Percentiles rank a stretch among this genome's conserved stretches.
phyloP scores from a whole-genome alignment of 2,329 filamentous ascomycete genomes.

The Mycocentrospora acerina region DNA sequence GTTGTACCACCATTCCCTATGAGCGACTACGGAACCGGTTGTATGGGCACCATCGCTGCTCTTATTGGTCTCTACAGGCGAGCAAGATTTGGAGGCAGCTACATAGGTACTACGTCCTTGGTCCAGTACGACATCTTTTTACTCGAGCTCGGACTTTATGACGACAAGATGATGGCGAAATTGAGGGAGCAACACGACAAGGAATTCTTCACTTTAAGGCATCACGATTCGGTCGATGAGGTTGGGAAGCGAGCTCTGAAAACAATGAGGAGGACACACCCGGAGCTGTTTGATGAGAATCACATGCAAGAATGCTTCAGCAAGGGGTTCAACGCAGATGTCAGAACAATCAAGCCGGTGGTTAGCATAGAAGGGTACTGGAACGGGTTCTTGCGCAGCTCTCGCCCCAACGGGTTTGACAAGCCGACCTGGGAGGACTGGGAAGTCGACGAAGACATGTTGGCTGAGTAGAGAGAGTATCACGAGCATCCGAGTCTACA shows the following conservation, averaged over 20 bases:
- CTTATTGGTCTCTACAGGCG: slow-evolving; percentile 64
- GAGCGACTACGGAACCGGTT: slow-evolving; percentile 68
- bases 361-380: slow-evolving; percentile 51
- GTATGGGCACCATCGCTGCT: slow-evolving; percentile 69
- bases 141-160: slow-evolving; percentile 61
- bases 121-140: slow-evolving; percentile 70
- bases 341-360: slow-evolving; percentile 52
- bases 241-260: slow-evolving; percentile 62
- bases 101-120: slow-evolving; percentile 64
- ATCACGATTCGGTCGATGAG: slow-evolving; percentile 66
- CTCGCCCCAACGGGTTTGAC: slow-evolving; percentile 56
- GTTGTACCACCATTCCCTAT: slow-evolving; percentile 65
- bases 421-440: slow-evolving; percentile 51
- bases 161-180: slow-evolving; percentile 53
- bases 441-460: slow-evolving; percentile 45
- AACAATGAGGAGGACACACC: slow-evolving; percentile 55
- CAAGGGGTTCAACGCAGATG: slow-evolving; percentile 43
- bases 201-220: slow-evolving; percentile 59
- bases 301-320: slow-evolving; percentile 55
- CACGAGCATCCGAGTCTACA: too few species aligned
- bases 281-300: slow-evolving; percentile 55
- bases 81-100: slow-evolving; percentile 64
- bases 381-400: slow-evolving; percentile 51
- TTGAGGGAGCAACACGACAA: slow-evolving; percentile 53
- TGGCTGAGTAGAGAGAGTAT: slow-evolving; percentile 20